These are phyloP conservation scores for Cystobasidiaceae sp. DNA, from an alignment of 1,284 basidiomycete species.

Conservation along the genomic window DNA sequence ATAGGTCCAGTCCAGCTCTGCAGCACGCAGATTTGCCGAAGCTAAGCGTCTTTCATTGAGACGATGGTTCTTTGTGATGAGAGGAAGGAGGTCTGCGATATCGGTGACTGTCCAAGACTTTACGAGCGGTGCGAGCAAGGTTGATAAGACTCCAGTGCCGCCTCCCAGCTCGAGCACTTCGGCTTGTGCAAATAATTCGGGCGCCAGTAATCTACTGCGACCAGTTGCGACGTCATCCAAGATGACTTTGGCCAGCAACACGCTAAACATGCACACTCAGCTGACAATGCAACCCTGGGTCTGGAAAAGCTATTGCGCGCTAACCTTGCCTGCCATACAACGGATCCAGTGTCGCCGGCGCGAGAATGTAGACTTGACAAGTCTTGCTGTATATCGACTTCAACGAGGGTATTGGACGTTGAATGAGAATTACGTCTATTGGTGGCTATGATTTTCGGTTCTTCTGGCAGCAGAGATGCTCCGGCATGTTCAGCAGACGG, in stretches of 20 bases:
- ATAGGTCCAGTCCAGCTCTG: slow-evolving; percentile 53
- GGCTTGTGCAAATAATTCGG: slow-evolving; percentile 48
- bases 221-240: background rate
- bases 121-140: slow-evolving; percentile 62
- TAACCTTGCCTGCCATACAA: slow-evolving; percentile 79
- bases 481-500: background rate
- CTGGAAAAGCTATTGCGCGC: slow-evolving; percentile 40
- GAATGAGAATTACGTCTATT: too few relatives aligned
- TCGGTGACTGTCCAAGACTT: slow-evolving; percentile 67
- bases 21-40: slow-evolving; percentile 66
- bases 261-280: background rate
- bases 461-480: background rate
- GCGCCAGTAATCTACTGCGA: slow-evolving; percentile 50
- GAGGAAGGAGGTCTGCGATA: slow-evolving; percentile 60
- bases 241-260: background rate
- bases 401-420: too few relatives aligned
- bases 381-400: slow-evolving; percentile 64
- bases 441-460: background rate
- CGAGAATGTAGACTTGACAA: slow-evolving; percentile 66
- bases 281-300: slow-evolving; percentile 33
- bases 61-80: slow-evolving; percentile 68
- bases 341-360: slow-evolving; percentile 72
- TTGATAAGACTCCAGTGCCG: slow-evolving; percentile 70
- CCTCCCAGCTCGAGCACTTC: slow-evolving; percentile 71
- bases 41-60: slow-evolving; percentile 53